phyloP scores from a whole-genome alignment of 2,329 filamentous ascomycete genomes.

The Fusarium irregulare region DNA sequence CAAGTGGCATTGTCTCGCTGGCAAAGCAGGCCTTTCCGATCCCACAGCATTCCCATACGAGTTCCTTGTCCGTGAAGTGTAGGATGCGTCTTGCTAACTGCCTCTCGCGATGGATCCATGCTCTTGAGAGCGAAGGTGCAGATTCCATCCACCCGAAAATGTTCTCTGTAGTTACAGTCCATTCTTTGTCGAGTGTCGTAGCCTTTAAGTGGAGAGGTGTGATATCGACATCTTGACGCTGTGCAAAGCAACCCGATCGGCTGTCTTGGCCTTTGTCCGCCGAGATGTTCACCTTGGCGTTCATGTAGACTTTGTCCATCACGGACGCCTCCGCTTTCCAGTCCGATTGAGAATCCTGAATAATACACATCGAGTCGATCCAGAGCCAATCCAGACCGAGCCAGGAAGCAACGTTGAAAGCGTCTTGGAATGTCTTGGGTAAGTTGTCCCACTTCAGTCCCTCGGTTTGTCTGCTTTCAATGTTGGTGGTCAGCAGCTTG shows the following conservation, averaged over 20 bases:
- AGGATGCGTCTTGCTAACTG: background rate
- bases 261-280: background rate
- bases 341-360: background rate
- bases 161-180: background rate
- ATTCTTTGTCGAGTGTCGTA: background rate
- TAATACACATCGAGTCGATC: conserved; percentile 1
- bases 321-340: background rate
- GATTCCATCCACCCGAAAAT: background rate
- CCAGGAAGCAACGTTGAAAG: background rate
- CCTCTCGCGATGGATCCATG: background rate
- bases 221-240: background rate
- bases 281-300: background rate
- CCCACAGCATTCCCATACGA: conserved; percentile 1
- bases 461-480: background rate
- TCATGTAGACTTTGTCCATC: background rate
- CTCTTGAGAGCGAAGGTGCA: background rate
- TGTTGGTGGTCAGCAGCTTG: background rate
- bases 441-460: background rate
- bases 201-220: background rate
- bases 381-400: background rate
- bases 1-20: background rate
- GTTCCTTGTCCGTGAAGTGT: background rate
- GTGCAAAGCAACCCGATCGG: background rate
- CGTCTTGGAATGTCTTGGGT: background rate
- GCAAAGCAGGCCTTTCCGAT: background rate